These are phyloP conservation scores for Solanum aculeatissimum DNA, from an alignment of 305 asterid genomes.

Conservation along the genomic window DNA sequence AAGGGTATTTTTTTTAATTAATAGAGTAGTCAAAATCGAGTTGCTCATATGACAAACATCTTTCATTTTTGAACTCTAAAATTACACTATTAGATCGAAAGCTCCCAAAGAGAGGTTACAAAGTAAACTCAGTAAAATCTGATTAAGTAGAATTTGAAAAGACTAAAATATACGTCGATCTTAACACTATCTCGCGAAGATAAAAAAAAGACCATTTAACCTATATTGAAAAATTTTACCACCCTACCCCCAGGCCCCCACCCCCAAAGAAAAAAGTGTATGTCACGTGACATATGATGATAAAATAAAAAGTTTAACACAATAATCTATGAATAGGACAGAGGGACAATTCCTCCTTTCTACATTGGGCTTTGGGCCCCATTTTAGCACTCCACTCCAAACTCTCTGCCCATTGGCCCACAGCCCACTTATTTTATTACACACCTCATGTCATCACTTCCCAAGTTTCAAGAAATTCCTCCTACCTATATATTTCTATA, in stretches of 20 bases:
- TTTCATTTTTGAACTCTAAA: no score
- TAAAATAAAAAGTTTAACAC: conserved; percentile 8
- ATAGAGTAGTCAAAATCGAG: no score
- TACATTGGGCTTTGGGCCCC: conserved; percentile 17
- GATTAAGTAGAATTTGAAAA: no score
- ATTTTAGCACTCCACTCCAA: not conserved
- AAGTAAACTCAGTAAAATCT: no score
- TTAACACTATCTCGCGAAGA: no score
- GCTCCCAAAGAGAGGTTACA: no score
- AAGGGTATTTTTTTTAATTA: no score
- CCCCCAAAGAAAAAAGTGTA: not conserved
- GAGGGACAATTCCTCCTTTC: conserved; percentile 12
- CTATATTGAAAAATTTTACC: not conserved
- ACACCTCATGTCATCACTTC: conserved; percentile 7
- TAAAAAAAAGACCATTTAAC: no score
- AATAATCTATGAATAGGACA: conserved; percentile 4
- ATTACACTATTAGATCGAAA: no score
- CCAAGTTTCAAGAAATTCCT: conserved; percentile 3
- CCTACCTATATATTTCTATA: no score
- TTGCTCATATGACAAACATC: no score
- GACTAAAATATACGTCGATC: no score
- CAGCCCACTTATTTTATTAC: conserved; percentile 8
- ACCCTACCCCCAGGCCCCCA: not conserved
- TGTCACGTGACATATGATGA: conserved; percentile 25
- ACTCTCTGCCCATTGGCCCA: not conserved